phyloP scores from a whole-genome alignment of 2,329 filamentous ascomycete species.

The Tolypocladium tropicale region DNA sequence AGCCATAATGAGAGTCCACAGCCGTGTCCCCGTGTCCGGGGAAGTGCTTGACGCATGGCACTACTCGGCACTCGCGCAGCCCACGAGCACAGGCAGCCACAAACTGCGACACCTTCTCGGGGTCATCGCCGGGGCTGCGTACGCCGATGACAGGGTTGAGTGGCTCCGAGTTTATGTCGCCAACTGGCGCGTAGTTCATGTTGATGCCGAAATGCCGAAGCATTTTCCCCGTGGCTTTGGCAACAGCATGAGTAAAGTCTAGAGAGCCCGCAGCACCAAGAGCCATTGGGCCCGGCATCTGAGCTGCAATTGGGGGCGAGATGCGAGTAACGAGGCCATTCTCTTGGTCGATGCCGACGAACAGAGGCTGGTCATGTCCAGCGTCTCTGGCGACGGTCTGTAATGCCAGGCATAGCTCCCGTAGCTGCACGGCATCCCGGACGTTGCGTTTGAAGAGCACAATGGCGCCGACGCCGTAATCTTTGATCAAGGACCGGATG shows the following conservation, averaged over 20 bases:
- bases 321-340: slow-evolving; percentile 16
- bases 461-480: slow-evolving; percentile 15
- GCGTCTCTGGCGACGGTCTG: slow-evolving; percentile 12
- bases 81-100: slow-evolving; percentile 11
- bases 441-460: slow-evolving; percentile 17
- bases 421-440: slow-evolving; percentile 9
- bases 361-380: slow-evolving; percentile 13
- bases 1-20: slow-evolving; percentile 15
- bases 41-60: slow-evolving; percentile 16
- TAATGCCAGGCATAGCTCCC: slow-evolving; percentile 10
- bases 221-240: slow-evolving; percentile 10
- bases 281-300: slow-evolving; percentile 14
- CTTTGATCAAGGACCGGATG: slow-evolving; percentile 12
- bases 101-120: slow-evolving; percentile 9
- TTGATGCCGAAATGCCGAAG: slow-evolving; percentile 16
- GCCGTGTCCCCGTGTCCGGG: slow-evolving; percentile 16
- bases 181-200: slow-evolving; percentile 17
- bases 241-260: slow-evolving; percentile 7
- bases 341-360: slow-evolving; percentile 17
- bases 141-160: slow-evolving; percentile 16
- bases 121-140: slow-evolving; percentile 14
- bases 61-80: slow-evolving; percentile 8
- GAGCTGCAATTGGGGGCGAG: slow-evolving; percentile 12
- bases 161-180: slow-evolving; percentile 15
- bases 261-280: slow-evolving; percentile 11